Evolutionary conservation across 176 grass and related monocot species (phyloP).

Genomic region (Poa pratensis): DNA sequence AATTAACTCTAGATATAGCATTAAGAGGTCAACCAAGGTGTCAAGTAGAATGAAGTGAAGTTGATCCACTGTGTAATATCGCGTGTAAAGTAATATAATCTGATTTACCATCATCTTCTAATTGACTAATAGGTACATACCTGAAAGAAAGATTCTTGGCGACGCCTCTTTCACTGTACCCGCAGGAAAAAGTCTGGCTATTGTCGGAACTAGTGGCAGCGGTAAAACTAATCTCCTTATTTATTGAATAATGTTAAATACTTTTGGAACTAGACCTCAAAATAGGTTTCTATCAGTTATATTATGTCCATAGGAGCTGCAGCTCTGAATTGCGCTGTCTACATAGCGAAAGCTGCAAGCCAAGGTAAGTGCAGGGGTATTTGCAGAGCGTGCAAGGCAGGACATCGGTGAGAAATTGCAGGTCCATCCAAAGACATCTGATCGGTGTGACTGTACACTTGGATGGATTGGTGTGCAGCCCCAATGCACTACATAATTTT

Average conservation of each 20-base stretch:
- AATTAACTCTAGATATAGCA: slow-evolving; percentile 8
- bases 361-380: not conserved
- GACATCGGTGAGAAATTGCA: not conserved
- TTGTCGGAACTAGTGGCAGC: slow-evolving; percentile 96
- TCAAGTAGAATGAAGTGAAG: too few species aligned
- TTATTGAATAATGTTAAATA: slow-evolving; percentile 7
- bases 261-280: slow-evolving; percentile 9
- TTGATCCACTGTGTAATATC: slow-evolving; percentile 25
- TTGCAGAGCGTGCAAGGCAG: not conserved
- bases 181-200: slow-evolving; percentile 87
- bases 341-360: not conserved
- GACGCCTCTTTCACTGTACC: slow-evolving; percentile 84
- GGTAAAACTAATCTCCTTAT: slow-evolving; percentile 55
- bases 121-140: slow-evolving; percentile 69
- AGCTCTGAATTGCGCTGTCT: not conserved
- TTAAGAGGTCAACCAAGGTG: not conserved
- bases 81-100: slow-evolving; percentile 22
- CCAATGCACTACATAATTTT: not conserved
- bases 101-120: slow-evolving; percentile 21
- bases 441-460: too few species aligned
- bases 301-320: slow-evolving; percentile 1
- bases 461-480: too few species aligned
- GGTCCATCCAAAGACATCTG: not conserved
- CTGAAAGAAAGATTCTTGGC: slow-evolving; percentile 88
- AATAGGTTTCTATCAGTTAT: slow-evolving; percentile 22